Evolutionary conservation across 2,329 filamentous ascomycete species (phyloP).

Genomic region (Periconia sp.): DNA sequence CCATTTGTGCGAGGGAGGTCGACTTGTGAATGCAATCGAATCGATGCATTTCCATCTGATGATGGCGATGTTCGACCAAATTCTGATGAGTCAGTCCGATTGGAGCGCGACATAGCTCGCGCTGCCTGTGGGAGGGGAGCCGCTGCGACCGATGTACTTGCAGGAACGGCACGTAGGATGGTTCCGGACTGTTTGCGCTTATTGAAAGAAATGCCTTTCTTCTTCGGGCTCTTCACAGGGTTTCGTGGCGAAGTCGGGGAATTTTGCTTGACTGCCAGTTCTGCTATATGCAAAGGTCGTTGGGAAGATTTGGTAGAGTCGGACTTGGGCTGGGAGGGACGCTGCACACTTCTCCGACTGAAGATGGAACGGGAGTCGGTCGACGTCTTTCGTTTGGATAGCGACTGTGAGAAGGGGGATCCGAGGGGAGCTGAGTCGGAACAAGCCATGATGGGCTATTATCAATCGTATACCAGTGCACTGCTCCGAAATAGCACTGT

Average conservation of each 20-base stretch:
- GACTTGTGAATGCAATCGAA: conserved; percentile 22
- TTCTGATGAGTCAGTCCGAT: conserved; percentile 47
- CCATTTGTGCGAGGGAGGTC: conserved; percentile 19
- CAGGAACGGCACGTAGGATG: conserved; percentile 45
- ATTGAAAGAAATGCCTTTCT: conserved; percentile 27
- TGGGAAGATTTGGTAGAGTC: conserved; percentile 12
- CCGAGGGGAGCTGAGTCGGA: too few species aligned
- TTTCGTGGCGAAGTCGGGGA: conserved; percentile 9
- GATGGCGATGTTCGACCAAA: conserved; percentile 34
- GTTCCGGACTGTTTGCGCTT: conserved; percentile 33
- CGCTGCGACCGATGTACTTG: conserved; percentile 23
- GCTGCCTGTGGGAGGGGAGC: conserved; percentile 27
- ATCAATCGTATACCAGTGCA: too few species aligned
- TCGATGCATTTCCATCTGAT: conserved; percentile 17
- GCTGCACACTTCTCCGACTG: conserved; percentile 47
- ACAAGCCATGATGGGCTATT: too few species aligned
- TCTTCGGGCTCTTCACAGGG: conserved; percentile 7
- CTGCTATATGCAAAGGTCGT: conserved; percentile 13
- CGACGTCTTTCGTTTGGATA: too few species aligned
- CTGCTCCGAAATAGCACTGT: too few species aligned
- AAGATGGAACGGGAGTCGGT: not conserved
- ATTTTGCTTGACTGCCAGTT: conserved; percentile 7
- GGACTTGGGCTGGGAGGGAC: conserved; percentile 54
- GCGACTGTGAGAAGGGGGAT: too few species aligned
- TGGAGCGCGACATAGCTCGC: conserved; percentile 46